Conservation (phyloP, 148 eudicot genomes). For the Rhododendron simsii region DNA sequence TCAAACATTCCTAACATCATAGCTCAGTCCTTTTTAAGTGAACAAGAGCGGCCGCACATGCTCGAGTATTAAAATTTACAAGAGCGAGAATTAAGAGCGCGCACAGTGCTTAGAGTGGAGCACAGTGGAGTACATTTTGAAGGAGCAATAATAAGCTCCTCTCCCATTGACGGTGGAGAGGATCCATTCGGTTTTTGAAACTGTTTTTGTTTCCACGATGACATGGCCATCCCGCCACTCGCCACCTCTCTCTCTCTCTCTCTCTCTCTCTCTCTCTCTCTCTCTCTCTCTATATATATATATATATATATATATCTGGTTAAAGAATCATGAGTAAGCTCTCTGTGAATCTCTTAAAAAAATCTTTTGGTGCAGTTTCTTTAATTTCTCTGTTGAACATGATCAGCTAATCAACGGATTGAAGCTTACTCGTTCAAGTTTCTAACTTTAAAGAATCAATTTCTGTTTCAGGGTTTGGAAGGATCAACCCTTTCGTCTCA, state of each 20-base stretch:
- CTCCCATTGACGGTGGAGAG: not conserved
- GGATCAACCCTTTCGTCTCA: not conserved
- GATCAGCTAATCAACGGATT: not conserved
- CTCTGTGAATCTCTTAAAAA: not conserved
- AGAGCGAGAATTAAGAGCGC: too few species aligned
- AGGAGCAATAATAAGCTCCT: too few species aligned
- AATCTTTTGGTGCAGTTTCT: not conserved
- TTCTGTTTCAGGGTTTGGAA: not conserved
- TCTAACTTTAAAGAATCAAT: not conserved
- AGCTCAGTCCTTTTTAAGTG: too few species aligned
- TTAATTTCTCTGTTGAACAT: not conserved
- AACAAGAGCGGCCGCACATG: too few species aligned
- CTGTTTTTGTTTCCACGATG: not conserved
- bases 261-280: not conserved
- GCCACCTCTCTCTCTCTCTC: not conserved
- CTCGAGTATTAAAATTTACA: too few species aligned
- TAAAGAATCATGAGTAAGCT: not conserved
- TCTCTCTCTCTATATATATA: not conserved
- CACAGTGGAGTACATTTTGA: not conserved
- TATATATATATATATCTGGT: too few species aligned
- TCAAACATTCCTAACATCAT: too few species aligned
- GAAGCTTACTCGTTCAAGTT: not conserved
- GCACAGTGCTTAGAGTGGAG: too few species aligned
- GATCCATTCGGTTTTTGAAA: not conserved
- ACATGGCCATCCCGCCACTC: not conserved